phyloP scores from a whole-genome alignment of 148 eudicot species.

The Rhododendron simsii region DNA sequence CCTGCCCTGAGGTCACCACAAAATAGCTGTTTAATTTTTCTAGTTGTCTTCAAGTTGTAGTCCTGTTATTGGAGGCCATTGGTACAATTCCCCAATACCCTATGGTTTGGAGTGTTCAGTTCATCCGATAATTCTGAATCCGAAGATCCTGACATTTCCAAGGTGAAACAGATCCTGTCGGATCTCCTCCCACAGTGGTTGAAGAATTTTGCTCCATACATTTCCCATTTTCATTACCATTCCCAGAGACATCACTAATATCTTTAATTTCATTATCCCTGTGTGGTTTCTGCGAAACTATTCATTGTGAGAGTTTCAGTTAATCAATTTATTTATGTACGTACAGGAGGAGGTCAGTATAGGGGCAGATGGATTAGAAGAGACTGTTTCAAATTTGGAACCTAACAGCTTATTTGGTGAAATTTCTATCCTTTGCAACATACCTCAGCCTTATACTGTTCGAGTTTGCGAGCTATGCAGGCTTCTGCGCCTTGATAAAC shows the following conservation, averaged over 20 bases:
- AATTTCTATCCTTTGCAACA: constrained; percentile 79
- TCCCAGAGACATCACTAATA: background rate
- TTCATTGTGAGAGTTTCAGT: background rate
- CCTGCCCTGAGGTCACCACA: background rate
- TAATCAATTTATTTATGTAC: constrained; percentile 8
- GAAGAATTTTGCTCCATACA: background rate
- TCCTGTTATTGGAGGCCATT: background rate
- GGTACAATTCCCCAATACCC: background rate
- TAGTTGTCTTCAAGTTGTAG: background rate
- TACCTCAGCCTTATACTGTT: constrained; percentile 83
- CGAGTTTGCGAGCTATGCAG: constrained; percentile 77
- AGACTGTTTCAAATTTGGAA: constrained; percentile 44
- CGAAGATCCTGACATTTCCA: background rate
- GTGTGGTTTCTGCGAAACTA: background rate
- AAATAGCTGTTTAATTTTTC: background rate
- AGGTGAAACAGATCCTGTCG: background rate
- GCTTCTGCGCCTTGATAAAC: constrained; percentile 86
- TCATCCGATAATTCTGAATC: background rate
- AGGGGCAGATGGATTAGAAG: constrained; percentile 55
- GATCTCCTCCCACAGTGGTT: background rate
- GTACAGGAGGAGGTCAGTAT: constrained; percentile 76
- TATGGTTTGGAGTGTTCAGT: background rate
- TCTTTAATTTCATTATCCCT: background rate
- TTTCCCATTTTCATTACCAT: background rate
- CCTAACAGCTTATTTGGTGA: constrained; percentile 70